Evolutionary conservation across 2,329 filamentous ascomycete species (phyloP).

Genomic region (Aaosphaeria arxii): DNA sequence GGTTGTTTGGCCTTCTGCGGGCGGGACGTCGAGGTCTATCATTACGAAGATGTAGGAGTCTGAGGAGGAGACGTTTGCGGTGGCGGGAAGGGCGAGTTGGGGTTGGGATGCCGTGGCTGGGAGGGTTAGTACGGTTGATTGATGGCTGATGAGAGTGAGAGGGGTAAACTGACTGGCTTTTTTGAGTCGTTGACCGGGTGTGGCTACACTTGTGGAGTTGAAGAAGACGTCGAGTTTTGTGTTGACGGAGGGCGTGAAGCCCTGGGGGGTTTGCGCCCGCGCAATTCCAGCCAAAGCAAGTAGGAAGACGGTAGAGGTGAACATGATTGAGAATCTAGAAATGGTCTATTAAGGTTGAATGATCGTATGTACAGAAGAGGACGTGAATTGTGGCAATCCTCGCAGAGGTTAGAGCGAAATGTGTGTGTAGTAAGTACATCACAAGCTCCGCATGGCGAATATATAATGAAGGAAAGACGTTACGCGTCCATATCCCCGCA

Average conservation of each 20-base stretch:
- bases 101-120: slow-evolving; percentile 25
- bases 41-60: slow-evolving; percentile 35
- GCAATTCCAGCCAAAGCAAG: slow-evolving; percentile 20
- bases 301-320: slow-evolving; percentile 19
- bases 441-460: too few species aligned
- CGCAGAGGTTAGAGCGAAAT: not conserved
- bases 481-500: not conserved
- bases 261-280: slow-evolving; percentile 30
- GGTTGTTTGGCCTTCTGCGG: slow-evolving; percentile 14
- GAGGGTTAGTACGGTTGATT: not conserved
- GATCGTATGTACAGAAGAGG: not conserved
- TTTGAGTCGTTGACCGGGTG: slow-evolving; percentile 22
- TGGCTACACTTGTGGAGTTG: slow-evolving; percentile 26
- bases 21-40: slow-evolving; percentile 34
- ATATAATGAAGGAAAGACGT: not conserved
- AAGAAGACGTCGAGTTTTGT: slow-evolving; percentile 30
- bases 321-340: slow-evolving; percentile 15
- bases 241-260: slow-evolving; percentile 24
- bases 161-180: slow-evolving; percentile 26
- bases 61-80: slow-evolving; percentile 6
- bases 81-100: slow-evolving; percentile 18
- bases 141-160: not conserved
- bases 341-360: not conserved
- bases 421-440: not conserved
- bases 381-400: not conserved